Evolutionary conservation across 2,329 filamentous ascomycete genomes (phyloP), one percentile per base, ranked within the genome.

Genomic region (Sclerotinia subarctica): DNA sequence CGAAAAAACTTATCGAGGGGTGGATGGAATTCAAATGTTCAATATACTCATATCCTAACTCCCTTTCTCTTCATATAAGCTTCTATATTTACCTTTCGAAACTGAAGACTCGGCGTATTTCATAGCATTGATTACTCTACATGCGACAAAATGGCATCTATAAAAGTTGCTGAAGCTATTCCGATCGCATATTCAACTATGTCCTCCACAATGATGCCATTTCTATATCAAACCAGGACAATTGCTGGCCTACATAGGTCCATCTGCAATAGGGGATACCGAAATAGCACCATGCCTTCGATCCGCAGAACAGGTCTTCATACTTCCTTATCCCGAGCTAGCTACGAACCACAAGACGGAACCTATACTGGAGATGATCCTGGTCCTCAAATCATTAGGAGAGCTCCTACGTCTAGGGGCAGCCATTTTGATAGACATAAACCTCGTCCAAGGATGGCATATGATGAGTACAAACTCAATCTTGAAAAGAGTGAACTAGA

Each of bases 151-250:
- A 68, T 72, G 69, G 59, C 65, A 24, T 69, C 70, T 13, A 64
- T 57, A 26, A 62, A 53, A 15, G 53, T 70, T 17, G 49, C 49
- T 19, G 68, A 69, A 53, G 63, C 67, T 54, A 62, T 69, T 13
- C 68, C 63, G 51, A 59, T 60, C 8, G 47, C 66, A 44, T 51
- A 64, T 42, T 68, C 68, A 44, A 46, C 56, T 26, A 60, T 73
- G n/a, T 68, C 72, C 29, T 72, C 73, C 71, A 75, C 68, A 29
- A 86, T 86, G 81, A 83, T 85, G 8, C 88, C 89, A 0, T 93
- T 93, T 68, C 82, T 93, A 8, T 93, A 92, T 75, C 88, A 91
- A 72, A 93, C 90, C 6, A 81, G 84, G 69, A 92, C 90, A 0
- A 83, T 90, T 44, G 65, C 70, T n/a, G 64, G 66, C 5, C 46